Evolutionary conservation across 2,329 filamentous ascomycete genomes (phyloP), one percentile per base, ranked within the genome.

Genomic region (Fusarium sp.): DNA sequence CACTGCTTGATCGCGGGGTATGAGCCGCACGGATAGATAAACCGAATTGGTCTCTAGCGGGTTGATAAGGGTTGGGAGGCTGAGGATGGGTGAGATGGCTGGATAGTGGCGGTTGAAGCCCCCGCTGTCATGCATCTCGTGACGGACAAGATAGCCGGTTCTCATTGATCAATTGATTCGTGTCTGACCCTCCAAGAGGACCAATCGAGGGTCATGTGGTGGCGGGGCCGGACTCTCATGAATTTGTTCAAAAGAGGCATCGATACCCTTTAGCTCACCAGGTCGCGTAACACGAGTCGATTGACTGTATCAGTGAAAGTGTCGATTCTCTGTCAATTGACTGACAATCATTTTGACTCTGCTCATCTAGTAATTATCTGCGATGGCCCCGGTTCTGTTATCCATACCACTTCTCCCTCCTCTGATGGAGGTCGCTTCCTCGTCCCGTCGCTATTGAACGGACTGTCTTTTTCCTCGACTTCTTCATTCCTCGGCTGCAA

Each of bases 1-100:
- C n/a, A 4, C 11, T 20, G 14, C 32, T 33, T 43, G 40, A 43
- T 66, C 60, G 71, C 67, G 67, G 69, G 69, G 70, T 70, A 37
- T 56, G 65, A 73, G 72, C 65, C 72, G 50, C 72, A 68, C 72
- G 72, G 72, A 58, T 70, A 74, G 72, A 74, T 74, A 74, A 74
- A 74, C 72, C 57, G 25, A 33, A 74, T 64, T 47, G 30, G 71
- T 63, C 63, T 47, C 64, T 74, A 75, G 72, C 25, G 14, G 59
- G 58, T 20, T 61, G 43, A 52, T 63, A 63, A 52, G 43, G 17
- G 14, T 52, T n/a, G 3, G 60, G 45, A 30, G 60, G 25, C 25
- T 52, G 32, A 14, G 5, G 20, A 52, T 43, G 25, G 10, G 58
- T 20, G 30, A 11, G 47, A 54, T 27, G 30, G 32, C 20, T 37